Evolutionary conservation across 495 filamentous ascomycete genomes (phyloP).

Genomic region (Talaromyces liani): DNA sequence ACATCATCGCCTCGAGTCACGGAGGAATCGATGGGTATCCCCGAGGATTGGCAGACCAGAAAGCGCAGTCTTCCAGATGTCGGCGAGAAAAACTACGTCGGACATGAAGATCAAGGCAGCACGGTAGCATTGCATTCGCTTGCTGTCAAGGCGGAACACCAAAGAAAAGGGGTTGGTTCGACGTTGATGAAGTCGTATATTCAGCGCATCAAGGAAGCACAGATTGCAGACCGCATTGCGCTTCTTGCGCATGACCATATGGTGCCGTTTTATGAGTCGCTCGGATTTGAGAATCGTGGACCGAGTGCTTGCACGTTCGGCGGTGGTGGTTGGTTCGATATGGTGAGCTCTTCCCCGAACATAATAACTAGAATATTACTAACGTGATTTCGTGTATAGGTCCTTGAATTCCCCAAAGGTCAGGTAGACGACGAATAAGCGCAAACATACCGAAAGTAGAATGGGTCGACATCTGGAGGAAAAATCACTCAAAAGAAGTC

Average conservation of each 20-base stretch:
- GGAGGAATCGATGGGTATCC: conserved; percentile 70
- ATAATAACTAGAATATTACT: too few relatives aligned
- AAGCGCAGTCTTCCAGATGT: conserved; percentile 15
- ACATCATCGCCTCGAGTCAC: conserved; percentile 53
- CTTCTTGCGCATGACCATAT: conserved; percentile 71
- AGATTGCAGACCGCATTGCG: conserved; percentile 62
- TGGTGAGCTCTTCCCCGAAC: conserved; percentile 19
- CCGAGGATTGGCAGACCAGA: conserved; percentile 52
- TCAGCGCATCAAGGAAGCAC: conserved; percentile 58
- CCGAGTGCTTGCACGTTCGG: conserved; percentile 59
- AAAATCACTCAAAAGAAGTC: not conserved
- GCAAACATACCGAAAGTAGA: not conserved
- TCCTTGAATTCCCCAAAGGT: conserved; percentile 7
- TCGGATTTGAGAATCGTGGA: conserved; percentile 67
- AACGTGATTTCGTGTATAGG: not conserved
- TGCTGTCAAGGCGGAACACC: conserved; percentile 68
- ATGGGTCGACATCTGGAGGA: not conserved
- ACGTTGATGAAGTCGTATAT: conserved; percentile 70
- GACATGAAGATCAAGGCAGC: conserved; percentile 63
- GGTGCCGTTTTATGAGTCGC: conserved; percentile 65
- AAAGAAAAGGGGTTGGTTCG: conserved; percentile 66
- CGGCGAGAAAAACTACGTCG: conserved; percentile 30
- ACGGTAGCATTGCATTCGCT: conserved; percentile 80
- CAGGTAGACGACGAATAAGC: not conserved
- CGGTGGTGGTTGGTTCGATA: conserved; percentile 73